Evolutionary conservation across 257 asterid genomes (phyloP).

Genomic region (Solanum bulbocastanum): DNA sequence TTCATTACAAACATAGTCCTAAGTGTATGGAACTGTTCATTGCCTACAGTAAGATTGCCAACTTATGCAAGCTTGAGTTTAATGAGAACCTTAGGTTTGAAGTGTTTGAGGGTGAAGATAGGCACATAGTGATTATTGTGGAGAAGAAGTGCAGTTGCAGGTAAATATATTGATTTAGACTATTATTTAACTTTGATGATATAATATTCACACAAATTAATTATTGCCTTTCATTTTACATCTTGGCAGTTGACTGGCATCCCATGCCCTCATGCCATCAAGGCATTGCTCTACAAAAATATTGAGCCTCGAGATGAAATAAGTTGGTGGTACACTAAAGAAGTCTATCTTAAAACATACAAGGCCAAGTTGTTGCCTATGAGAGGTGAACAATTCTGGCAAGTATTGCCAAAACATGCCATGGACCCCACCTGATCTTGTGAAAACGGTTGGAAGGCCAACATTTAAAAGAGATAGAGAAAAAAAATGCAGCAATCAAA

Average conservation of each 20-base stretch:
- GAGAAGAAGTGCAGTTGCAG: background rate
- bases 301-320: background rate
- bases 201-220: background rate
- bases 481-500: background rate
- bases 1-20: background rate
- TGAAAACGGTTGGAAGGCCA: background rate
- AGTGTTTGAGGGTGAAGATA: background rate
- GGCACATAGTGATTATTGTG: background rate
- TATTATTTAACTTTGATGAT: background rate
- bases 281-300: background rate
- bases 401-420: background rate
- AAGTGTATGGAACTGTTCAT: background rate
- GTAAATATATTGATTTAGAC: background rate
- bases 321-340: background rate
- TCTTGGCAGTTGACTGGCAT: background rate
- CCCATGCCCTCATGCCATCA: background rate
- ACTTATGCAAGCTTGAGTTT: background rate
- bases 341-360: background rate
- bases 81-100: background rate
- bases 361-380: background rate
- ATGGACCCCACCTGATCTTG: background rate
- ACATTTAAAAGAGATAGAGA: background rate
- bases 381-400: background rate
- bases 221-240: background rate
- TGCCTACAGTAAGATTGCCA: background rate